phyloP scores from a whole-genome alignment of 2,329 filamentous ascomycete genomes.

The Calonectria montana region DNA sequence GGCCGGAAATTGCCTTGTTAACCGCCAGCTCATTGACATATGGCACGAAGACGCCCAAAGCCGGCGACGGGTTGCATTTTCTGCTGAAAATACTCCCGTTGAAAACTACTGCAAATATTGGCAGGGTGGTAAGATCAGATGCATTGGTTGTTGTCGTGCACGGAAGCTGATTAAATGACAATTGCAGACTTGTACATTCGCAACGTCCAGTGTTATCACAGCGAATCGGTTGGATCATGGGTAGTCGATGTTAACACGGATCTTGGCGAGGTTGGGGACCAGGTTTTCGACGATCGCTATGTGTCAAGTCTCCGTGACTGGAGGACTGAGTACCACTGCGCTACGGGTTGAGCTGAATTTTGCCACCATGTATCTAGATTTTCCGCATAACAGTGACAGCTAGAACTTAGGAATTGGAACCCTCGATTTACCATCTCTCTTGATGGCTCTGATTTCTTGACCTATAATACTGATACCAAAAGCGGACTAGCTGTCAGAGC shows the following conservation, averaged over 20 bases:
- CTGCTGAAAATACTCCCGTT: background rate
- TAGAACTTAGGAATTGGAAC: no score
- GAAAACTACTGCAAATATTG: background rate
- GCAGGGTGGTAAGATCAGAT: background rate
- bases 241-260: background rate
- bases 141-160: background rate
- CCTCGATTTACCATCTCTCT: no score
- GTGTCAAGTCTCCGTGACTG: background rate
- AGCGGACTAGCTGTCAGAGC: no score
- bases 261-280: background rate
- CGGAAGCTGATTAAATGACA: background rate
- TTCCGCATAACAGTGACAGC: no score
- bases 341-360: background rate
- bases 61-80: background rate
- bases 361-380: no score
- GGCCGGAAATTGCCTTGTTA: background rate
- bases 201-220: background rate
- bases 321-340: background rate
- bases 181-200: background rate
- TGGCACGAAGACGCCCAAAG: background rate
- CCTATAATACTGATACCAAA: no score
- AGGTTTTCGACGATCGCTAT: background rate
- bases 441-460: no score
- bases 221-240: background rate
- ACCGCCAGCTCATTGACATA: background rate